Conservation (phyloP, 345 rosid genomes). For the Jatropha curcas region DNA sequence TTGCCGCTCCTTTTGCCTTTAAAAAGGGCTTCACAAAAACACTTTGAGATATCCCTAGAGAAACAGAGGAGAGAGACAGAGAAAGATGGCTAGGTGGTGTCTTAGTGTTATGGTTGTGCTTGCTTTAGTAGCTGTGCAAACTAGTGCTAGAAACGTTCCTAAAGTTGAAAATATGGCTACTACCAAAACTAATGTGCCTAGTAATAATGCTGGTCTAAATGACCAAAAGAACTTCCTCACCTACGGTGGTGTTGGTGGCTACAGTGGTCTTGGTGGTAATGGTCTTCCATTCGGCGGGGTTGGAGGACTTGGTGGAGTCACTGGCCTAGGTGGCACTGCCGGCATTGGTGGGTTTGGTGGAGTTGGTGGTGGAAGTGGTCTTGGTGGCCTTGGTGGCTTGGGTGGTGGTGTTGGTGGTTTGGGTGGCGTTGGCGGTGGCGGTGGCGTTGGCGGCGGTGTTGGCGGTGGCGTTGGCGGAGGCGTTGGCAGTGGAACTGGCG, state of each 20-base stretch:
- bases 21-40: constrained; percentile 17
- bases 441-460: constrained; percentile 5
- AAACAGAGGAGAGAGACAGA: not conserved
- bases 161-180: not conserved
- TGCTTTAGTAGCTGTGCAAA: constrained; percentile 32
- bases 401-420: constrained; percentile 28
- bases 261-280: constrained; percentile 51
- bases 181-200: constrained; percentile 27
- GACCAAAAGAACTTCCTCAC: constrained; percentile 71
- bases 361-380: constrained; percentile 16
- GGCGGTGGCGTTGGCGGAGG: constrained; percentile 30
- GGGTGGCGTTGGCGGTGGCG: constrained; percentile 22
- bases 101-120: constrained; percentile 32
- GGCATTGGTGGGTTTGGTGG: constrained; percentile 33
- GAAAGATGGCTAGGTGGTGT: constrained; percentile 39
- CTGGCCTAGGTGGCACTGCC: constrained; percentile 24
- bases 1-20: constrained; percentile 22
- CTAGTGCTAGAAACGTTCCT: constrained; percentile 22
- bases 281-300: constrained; percentile 29
- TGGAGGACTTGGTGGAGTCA: constrained; percentile 31
- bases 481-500: constrained; percentile 24
- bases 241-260: constrained; percentile 70
- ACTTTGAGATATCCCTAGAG: not conserved
- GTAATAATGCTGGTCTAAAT: constrained; percentile 42
- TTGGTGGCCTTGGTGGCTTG: not conserved